Evolutionary conservation across 257 asterid species (phyloP).

Genomic region (Plantago elongata): DNA sequence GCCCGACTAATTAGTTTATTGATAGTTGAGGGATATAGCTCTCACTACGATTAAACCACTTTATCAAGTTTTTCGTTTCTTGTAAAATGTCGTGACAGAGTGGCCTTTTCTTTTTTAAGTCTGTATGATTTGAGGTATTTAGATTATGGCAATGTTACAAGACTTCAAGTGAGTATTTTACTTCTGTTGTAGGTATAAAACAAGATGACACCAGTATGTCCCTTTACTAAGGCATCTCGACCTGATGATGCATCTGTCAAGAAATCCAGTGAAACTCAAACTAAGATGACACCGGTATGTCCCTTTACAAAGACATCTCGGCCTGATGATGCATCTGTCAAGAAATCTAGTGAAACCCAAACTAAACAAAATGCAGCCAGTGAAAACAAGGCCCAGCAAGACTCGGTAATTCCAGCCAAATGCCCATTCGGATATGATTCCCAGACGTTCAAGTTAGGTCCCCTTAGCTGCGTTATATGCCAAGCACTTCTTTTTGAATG

Average conservation of each 20-base stretch:
- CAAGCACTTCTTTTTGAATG: conserved; percentile 90
- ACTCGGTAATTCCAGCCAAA: conserved; percentile 36
- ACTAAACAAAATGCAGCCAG: conserved; percentile 35
- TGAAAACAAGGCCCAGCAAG: conserved; percentile 45
- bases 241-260: conserved; percentile 70
- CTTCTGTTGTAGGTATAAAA: conserved; percentile 31
- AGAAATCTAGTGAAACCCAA: conserved; percentile 58
- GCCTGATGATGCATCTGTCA: conserved; percentile 66
- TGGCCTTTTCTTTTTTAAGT: conserved; percentile 8
- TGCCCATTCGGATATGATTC: conserved; percentile 71
- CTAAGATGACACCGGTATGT: conserved; percentile 31
- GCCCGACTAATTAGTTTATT: no score
- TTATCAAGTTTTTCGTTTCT: neutral
- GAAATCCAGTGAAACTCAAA: conserved; percentile 56
- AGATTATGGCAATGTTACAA: neutral
- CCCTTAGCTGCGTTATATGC: conserved; percentile 89
- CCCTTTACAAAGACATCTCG: conserved; percentile 76
- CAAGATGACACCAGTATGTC: conserved; percentile 92
- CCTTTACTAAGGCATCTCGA: conserved; percentile 68
- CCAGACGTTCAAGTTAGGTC: conserved; percentile 88
- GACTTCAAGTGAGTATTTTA: conserved; percentile 7
- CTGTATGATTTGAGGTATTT: conserved; percentile 13
- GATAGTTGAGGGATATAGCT: no score
- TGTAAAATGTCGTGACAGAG: neutral
- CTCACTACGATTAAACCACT: no score